A percentile compares a stretch with the other conserved stretches of the same genome.
Evolutionary conservation across 805 yeast genomes (phyloP).

Genomic region (Wickerhamomyces bovis): DNA sequence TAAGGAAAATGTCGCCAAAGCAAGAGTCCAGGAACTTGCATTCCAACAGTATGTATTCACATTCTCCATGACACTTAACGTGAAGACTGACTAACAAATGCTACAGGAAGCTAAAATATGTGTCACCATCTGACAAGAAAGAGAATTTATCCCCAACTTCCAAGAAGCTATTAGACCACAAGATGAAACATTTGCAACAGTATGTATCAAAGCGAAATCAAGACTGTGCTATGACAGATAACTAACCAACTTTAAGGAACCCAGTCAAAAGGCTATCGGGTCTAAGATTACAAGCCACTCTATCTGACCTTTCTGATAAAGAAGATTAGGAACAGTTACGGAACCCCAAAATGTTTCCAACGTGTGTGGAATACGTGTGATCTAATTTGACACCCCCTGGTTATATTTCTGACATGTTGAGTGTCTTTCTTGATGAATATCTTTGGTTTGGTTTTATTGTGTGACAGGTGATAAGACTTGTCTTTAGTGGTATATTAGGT

Average conservation of each 20-base stretch:
- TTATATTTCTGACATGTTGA: neutral
- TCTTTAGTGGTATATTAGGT: neutral
- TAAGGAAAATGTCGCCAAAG: constrained; percentile 22
- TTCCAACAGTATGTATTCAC: constrained; percentile 21
- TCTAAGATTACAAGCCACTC: constrained; percentile 20
- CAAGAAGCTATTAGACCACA: constrained; percentile 24
- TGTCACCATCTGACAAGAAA: constrained; percentile 24
- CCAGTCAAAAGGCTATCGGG: constrained; percentile 24
- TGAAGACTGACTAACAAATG: constrained; percentile 2
- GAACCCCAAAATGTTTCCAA: neutral
- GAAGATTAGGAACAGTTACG: neutral
- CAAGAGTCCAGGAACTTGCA: constrained; percentile 24
- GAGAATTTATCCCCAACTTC: constrained; percentile 27
- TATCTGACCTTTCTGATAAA: neutral
- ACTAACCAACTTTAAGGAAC: constrained; percentile 13
- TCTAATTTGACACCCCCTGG: neutral
- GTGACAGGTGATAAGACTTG: neutral
- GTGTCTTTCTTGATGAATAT: neutral
- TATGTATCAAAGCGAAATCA: constrained; percentile 7
- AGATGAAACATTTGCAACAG: constrained; percentile 22
- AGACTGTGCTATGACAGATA: neutral
- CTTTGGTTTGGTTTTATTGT: neutral
- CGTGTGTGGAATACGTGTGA: neutral
- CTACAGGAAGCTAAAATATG: constrained; percentile 22
- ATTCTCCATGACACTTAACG: neutral